A percentile compares a stretch with the other conserved stretches of the same genome.
Conservation (phyloP, 345 rosid species). For the Noccaea caerulescens region DNA sequence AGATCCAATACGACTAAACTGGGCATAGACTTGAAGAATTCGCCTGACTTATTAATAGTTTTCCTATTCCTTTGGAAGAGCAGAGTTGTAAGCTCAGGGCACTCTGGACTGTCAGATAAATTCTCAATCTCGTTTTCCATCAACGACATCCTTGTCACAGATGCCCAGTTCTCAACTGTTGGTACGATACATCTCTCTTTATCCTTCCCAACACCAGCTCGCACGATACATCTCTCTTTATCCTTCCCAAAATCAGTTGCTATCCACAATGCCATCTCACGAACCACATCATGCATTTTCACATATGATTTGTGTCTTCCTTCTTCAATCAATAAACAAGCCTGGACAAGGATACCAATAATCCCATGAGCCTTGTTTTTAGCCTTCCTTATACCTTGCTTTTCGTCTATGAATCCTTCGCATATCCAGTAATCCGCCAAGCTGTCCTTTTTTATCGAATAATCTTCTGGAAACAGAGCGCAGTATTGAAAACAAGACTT, state of each 20-base stretch:
- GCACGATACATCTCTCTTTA: neutral
- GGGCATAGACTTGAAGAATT: conserved; percentile 42
- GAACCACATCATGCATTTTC: conserved; percentile 26
- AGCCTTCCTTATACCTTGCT: neutral
- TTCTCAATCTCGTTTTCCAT: conserved; percentile 28
- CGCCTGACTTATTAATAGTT: conserved; percentile 16
- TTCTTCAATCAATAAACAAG: conserved; percentile 13
- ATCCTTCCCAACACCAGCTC: neutral
- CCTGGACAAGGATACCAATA: conserved; percentile 27
- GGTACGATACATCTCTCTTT: conserved; percentile 6
- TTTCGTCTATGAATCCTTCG: conserved; percentile 15
- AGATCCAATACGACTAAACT: conserved; percentile 45
- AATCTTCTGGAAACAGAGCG: conserved; percentile 16
- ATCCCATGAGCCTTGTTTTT: conserved; percentile 36
- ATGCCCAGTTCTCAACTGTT: neutral
- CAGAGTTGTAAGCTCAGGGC: conserved; percentile 40
- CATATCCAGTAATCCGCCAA: conserved; percentile 5
- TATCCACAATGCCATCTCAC: conserved; percentile 23
- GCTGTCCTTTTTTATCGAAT: neutral
- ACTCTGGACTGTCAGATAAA: conserved; percentile 11
- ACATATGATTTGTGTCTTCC: neutral
- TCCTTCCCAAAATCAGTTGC: conserved; percentile 2
- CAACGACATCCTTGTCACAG: conserved; percentile 33
- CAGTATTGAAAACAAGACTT: conserved; percentile 19
- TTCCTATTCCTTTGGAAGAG: conserved; percentile 21